Conservation (phyloP, 352 stramenopile species). For the Peronospora destructor region DNA sequence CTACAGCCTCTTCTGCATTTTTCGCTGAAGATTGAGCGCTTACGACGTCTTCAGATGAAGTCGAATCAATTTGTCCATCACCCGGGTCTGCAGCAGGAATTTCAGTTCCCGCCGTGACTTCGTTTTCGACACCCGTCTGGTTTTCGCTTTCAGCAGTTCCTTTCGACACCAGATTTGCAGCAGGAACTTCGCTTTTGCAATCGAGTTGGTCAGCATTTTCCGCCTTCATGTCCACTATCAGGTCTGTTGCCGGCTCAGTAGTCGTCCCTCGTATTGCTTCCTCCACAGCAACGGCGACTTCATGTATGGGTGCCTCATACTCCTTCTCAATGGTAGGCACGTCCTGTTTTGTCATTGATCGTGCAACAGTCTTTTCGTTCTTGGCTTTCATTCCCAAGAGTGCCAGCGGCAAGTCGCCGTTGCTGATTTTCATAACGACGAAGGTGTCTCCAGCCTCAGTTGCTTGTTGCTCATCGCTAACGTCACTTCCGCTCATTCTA, state of each 20-base stretch:
- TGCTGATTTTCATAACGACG: neutral
- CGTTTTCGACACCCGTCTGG: slow-evolving; percentile 11
- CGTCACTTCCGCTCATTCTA: slow-evolving; percentile 19
- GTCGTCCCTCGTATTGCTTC: neutral
- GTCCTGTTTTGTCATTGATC: neutral
- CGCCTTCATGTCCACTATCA: slow-evolving; percentile 2
- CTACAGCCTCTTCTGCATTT: slow-evolving; percentile 10
- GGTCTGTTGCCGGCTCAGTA: neutral
- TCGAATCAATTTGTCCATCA: slow-evolving; percentile 2
- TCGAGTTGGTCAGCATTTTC: slow-evolving; percentile 9
- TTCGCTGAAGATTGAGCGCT: slow-evolving; percentile 10
- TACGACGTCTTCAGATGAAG: slow-evolving; percentile 5
- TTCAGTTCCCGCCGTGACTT: slow-evolving; percentile 9
- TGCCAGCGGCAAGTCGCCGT: neutral
- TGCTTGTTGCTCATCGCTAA: slow-evolving; percentile 8
- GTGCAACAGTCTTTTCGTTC: slow-evolving; percentile 11
- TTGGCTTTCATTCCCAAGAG: slow-evolving; percentile 12
- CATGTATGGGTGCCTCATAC: neutral
- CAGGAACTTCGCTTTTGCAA: slow-evolving; percentile 1
- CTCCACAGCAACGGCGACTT: slow-evolving; percentile 1
- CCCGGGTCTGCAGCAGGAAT: neutral
- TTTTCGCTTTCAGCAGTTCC: slow-evolving; percentile 1
- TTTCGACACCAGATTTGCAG: neutral
- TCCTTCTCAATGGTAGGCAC: slow-evolving; percentile 3
- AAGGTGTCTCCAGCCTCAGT: slow-evolving; percentile 4